Base-by-base conservation (phyloP, 2,329 filamentous ascomycete species). In the Chaetomium olivaceum region DNA sequence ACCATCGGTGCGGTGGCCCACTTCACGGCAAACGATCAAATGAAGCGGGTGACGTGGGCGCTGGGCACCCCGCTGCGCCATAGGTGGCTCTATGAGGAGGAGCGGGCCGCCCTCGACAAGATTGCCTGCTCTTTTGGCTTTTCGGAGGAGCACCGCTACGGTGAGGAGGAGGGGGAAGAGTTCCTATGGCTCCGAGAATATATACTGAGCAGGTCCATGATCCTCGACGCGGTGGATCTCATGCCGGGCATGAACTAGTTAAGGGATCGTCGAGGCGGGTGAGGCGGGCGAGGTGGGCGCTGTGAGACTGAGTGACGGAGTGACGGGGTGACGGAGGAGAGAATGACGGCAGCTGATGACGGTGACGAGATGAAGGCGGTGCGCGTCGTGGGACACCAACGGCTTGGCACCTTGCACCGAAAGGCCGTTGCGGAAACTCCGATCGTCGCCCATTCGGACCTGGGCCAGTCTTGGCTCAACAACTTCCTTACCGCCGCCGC, bases 71-170 rank as follows among this genome's bases (percentile, higher is more conserved):
- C 91, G 25, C 80, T 98, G 69, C 85, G 90, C 68, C 85, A 92
- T 73, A 86, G 95, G 16, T 98, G 93, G 91, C 77, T 96, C 62
- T 84, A 92, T 39, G 95, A 98, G 76, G 93, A 97, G 69, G 93
- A 99, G 81, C 84, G 95, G 27, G 91, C 89, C 3, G 92, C 93
- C 0, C 81, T 97, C 69, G 95, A 99, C 80, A 88, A 86, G 74
- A 87, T 99, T 64, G 93, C 93, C 0, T 87, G 89, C 70, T 90
- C 92, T 0, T 99, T 95, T 92, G 95, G 95, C 0, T 99, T 97
- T 79, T 89, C 90, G 73, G 91, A 97, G 75, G 78, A 82, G 31
- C 89, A 86, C 80, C 88, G 89, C 75, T 86, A 91, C 74, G 95
- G 95, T 1, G 93, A 97, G 75, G 95, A 99, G 79, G 91, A 93